Conservation (phyloP, 495 filamentous ascomycete species). For the Glonium stellatum region DNA sequence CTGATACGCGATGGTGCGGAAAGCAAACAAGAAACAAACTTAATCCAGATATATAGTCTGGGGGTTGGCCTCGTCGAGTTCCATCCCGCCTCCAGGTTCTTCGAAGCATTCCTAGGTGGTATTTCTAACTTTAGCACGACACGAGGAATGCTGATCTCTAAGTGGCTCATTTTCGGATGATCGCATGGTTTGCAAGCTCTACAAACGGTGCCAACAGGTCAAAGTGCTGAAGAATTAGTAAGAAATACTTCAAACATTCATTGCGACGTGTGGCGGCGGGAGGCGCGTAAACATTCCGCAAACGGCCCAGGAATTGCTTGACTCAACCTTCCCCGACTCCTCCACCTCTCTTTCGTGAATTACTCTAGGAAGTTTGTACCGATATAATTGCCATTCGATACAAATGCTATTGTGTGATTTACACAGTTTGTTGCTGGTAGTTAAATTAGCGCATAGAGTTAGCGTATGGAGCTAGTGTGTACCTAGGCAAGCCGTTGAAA, state of each 20-base stretch:
- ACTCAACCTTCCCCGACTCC: neutral
- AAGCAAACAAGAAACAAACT: slow-evolving; percentile 26
- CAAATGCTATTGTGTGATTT: too few relatives aligned
- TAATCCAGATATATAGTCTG: slow-evolving; percentile 28
- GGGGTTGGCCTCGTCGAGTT: slow-evolving; percentile 10
- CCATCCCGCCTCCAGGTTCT: slow-evolving; percentile 22
- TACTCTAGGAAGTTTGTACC: neutral
- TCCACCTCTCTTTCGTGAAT: neutral
- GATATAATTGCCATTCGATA: neutral
- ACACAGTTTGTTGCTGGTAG: too few relatives aligned
- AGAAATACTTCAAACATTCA: slow-evolving; percentile 11
- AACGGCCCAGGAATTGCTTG: slow-evolving; percentile 10
- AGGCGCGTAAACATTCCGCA: slow-evolving; percentile 12
- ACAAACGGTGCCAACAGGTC: slow-evolving; percentile 15
- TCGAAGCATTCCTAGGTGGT: slow-evolving; percentile 14
- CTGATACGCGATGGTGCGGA: slow-evolving; percentile 19
- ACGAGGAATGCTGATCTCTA: slow-evolving; percentile 20
- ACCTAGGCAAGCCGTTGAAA: too few relatives aligned
- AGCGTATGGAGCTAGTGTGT: too few relatives aligned
- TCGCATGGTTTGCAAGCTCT: slow-evolving; percentile 13
- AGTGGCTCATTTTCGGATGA: slow-evolving; percentile 17
- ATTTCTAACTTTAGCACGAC: slow-evolving; percentile 19
- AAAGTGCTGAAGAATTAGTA: slow-evolving; percentile 8
- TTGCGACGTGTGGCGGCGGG: slow-evolving; percentile 8
- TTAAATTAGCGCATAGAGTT: too few relatives aligned